Conservation (phyloP, 2,329 filamentous ascomycete species). For the Exserohilum turcica region DNA sequence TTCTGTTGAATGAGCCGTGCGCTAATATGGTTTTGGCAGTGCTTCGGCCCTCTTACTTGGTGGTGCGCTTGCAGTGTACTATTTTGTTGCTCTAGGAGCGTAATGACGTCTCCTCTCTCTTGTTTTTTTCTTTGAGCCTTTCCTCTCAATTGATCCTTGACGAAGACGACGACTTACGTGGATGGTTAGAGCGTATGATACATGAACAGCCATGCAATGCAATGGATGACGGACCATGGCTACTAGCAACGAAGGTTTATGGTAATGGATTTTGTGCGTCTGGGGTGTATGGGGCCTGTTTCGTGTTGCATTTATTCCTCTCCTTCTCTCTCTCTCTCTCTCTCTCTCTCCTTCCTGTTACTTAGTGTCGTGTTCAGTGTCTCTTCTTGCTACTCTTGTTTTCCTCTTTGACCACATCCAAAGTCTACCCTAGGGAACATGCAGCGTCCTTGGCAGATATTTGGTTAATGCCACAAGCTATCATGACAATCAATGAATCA, state of each 20-base stretch:
- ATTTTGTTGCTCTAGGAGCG: constrained; percentile 8
- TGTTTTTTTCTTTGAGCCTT: neutral
- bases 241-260: neutral
- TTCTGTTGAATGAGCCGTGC: neutral
- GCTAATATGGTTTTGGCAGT: constrained; percentile 11
- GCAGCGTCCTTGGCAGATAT: neutral
- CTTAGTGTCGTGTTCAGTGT: neutral
- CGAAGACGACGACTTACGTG: neutral
- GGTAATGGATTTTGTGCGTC: neutral
- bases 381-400: too few relatives aligned
- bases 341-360: neutral
- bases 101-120: neutral
- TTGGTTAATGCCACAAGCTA: too few relatives aligned
- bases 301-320: neutral
- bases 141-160: too few relatives aligned
- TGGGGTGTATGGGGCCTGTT: neutral
- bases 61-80: constrained; percentile 16
- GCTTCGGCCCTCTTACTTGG: constrained; percentile 14
- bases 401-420: neutral
- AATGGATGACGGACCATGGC: too few relatives aligned
- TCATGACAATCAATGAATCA: too few relatives aligned
- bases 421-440: neutral
- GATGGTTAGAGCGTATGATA: neutral
- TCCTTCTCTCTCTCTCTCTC: neutral
- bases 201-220: neutral